These are phyloP conservation scores for Kwoniella europaea DNA, from an alignment of 768 basidiomycete species.

Conservation along the genomic window DNA sequence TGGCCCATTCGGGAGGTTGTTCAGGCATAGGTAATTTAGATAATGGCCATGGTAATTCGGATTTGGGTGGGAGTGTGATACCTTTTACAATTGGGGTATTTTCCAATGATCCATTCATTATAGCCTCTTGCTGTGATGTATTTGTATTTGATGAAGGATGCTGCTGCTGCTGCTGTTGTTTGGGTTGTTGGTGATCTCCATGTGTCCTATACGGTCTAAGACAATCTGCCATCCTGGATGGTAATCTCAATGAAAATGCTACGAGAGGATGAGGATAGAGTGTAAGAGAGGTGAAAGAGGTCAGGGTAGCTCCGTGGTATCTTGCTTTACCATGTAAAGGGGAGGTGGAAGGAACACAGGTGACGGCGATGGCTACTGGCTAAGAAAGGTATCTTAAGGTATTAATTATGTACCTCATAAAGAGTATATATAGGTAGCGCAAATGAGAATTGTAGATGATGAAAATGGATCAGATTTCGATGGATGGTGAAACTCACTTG, in stretches of 20 bases:
- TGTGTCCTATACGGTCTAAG: slow-evolving; percentile 32
- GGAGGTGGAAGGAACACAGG: slow-evolving; percentile 45
- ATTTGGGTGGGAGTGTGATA: slow-evolving; percentile 14
- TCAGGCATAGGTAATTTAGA: slow-evolving; percentile 22
- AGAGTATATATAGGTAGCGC: too few relatives aligned
- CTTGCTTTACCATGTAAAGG: slow-evolving; percentile 20
- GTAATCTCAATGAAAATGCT: slow-evolving; percentile 85
- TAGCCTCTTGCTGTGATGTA: neutral
- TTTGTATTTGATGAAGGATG: neutral
- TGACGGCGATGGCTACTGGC: slow-evolving; percentile 83
- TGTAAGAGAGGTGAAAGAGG: slow-evolving; percentile 89
- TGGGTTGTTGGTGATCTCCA: neutral
- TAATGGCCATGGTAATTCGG: slow-evolving; percentile 20
- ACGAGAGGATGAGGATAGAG: slow-evolving; percentile 87
- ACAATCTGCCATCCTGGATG: slow-evolving; percentile 77
- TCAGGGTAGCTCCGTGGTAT: slow-evolving; percentile 90
- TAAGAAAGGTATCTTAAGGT: slow-evolving; percentile 58
- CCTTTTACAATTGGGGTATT: neutral
- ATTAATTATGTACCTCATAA: too few relatives aligned
- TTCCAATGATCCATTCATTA: neutral
- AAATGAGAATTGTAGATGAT: too few relatives aligned
- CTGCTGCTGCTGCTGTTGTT: neutral
- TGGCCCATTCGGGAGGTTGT: slow-evolving; percentile 21
- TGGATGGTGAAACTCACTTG: slow-evolving; percentile 41
- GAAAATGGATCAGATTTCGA: too few relatives aligned